phyloP scores from a whole-genome alignment of 1,284 basidiomycete genomes.

The Puccinia novopanici region DNA sequence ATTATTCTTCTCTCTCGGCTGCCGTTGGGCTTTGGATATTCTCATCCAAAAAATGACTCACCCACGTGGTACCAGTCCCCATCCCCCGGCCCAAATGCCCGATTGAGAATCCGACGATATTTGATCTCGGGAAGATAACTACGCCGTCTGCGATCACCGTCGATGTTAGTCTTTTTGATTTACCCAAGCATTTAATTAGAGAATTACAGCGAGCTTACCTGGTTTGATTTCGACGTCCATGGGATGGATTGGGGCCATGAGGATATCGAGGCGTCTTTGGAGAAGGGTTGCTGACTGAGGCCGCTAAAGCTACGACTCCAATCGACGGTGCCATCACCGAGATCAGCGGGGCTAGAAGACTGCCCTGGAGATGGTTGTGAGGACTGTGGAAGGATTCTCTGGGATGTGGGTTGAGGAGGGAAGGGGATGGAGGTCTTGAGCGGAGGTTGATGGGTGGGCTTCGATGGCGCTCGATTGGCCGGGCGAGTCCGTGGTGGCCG shows the following conservation, averaged over 20 bases:
- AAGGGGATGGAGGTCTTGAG: conserved; percentile 42
- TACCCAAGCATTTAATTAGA: no score
- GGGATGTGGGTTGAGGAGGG: background rate
- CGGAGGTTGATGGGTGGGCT: conserved; percentile 44
- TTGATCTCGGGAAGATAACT: conserved; percentile 97
- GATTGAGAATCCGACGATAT: conserved; percentile 90
- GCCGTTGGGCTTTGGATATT: background rate
- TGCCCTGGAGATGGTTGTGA: background rate
- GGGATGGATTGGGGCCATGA: conserved; percentile 75
- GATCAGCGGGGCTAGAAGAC: conserved; percentile 22
- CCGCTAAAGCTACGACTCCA: conserved; percentile 89
- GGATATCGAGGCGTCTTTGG: conserved; percentile 71
- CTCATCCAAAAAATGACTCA: conserved; percentile 63
- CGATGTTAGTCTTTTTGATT: no score
- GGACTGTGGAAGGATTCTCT: background rate
- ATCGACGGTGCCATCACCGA: conserved; percentile 58
- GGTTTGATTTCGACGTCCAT: conserved; percentile 91
- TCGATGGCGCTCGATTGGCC: conserved; percentile 48
- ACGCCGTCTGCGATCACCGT: conserved; percentile 67
- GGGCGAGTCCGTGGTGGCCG: conserved; percentile 27
- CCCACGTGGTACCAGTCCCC: conserved; percentile 91
- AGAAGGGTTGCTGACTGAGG: conserved; percentile 75
- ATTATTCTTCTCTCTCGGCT: background rate
- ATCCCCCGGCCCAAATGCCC: conserved; percentile 95
- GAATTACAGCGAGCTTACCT: conserved; percentile 57